Conservation (phyloP, 2,329 filamentous ascomycete species). For the Phyllosticta citriasiana region DNA sequence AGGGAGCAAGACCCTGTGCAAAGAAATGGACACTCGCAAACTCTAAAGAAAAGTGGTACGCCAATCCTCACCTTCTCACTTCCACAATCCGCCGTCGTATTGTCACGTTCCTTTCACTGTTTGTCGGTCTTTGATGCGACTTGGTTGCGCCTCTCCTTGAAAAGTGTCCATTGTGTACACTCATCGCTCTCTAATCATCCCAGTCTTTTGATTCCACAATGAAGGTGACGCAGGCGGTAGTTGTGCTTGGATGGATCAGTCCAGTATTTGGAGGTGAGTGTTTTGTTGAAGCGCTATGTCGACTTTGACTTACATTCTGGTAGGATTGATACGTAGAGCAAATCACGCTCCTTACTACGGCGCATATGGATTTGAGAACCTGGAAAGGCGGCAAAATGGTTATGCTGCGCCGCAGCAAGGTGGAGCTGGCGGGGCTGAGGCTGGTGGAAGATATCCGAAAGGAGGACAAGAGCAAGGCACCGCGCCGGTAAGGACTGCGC, state of each 20-base stretch:
- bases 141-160: neutral
- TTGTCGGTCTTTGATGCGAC: neutral
- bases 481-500: neutral
- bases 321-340: neutral
- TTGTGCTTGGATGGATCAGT: neutral
- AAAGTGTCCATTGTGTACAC: neutral
- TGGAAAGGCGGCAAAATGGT: neutral
- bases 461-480: neutral
- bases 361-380: neutral
- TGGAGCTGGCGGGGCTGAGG: neutral
- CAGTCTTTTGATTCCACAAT: neutral
- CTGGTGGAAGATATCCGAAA: neutral
- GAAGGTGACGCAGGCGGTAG: neutral
- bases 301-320: neutral
- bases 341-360: neutral
- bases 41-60: neutral
- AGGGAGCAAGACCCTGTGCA: neutral
- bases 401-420: neutral
- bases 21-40: neutral
- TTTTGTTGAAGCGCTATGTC: neutral
- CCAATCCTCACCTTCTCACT: neutral
- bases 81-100: neutral
- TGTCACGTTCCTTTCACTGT: neutral
- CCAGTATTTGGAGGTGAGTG: neutral
- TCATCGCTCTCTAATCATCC: neutral